These are phyloP conservation scores for Hanseniaspora gamundiae DNA, from an alignment of 1,139 yeast genomes.

Conservation along the genomic window DNA sequence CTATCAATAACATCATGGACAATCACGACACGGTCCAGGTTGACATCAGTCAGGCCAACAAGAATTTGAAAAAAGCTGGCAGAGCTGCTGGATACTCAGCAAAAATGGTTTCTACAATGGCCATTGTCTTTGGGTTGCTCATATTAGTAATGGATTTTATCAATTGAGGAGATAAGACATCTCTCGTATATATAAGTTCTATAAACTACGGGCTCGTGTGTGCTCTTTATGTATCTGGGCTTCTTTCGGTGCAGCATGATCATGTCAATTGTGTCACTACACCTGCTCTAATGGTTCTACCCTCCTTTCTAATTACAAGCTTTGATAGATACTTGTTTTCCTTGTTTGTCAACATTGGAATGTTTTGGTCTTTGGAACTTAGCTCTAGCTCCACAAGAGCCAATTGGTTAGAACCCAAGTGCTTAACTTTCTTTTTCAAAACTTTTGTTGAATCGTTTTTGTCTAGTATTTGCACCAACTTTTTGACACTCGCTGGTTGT, in stretches of 20 bases:
- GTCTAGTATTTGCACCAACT: constrained; percentile 41
- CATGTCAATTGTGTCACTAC: constrained; percentile 28
- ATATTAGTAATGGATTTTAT: constrained; percentile 47
- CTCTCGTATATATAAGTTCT: neutral
- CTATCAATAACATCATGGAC: constrained; percentile 52
- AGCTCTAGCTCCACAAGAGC: constrained; percentile 64
- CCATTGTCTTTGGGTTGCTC: constrained; percentile 50
- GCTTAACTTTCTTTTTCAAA: constrained; percentile 48
- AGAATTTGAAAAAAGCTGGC: constrained; percentile 59
- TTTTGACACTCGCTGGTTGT: constrained; percentile 57
- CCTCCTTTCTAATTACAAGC: constrained; percentile 75
- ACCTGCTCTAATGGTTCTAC: constrained; percentile 84
- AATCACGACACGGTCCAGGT: constrained; percentile 59
- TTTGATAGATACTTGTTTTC: constrained; percentile 64
- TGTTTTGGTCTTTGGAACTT: constrained; percentile 27
- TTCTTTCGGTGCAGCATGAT: neutral
- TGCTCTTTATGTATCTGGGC: neutral
- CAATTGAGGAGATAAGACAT: constrained; percentile 11
- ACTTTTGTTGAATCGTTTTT: constrained; percentile 30
- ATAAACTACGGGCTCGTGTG: neutral
- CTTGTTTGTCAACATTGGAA: constrained; percentile 51
- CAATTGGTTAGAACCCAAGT: constrained; percentile 57
- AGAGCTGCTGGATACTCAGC: constrained; percentile 61
- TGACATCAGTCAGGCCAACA: constrained; percentile 66
- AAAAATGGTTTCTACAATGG: constrained; percentile 46